Percentiles rank a stretch among this genome's conserved stretches.
Evolutionary conservation across 257 asterid genomes (phyloP).

Genomic region (Ophiorrhiza pumila): DNA sequence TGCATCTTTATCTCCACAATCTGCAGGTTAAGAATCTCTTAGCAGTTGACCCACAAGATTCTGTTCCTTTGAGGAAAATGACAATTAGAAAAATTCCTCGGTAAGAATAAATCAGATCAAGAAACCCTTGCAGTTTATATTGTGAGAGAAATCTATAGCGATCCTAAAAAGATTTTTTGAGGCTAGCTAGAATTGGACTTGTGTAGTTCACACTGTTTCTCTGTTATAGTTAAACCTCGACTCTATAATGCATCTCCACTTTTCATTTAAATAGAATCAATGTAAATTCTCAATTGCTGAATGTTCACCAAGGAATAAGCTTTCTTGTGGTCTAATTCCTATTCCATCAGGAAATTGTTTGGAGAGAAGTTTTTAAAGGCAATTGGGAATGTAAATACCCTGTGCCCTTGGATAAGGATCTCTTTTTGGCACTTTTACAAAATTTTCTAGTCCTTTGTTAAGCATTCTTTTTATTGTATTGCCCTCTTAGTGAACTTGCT

Average conservation of each 20-base stretch:
- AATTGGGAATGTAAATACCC: neutral
- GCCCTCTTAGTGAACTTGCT: neutral
- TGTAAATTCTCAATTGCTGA: neutral
- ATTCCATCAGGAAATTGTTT: neutral
- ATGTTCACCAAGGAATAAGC: neutral
- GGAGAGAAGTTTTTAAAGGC: too few species aligned
- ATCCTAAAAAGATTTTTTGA: neutral
- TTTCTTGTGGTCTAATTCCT: neutral
- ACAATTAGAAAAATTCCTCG: conserved; percentile 79
- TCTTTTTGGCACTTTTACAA: neutral
- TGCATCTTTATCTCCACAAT: conserved; percentile 3
- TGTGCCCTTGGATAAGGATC: neutral
- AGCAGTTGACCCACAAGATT: conserved; percentile 78
- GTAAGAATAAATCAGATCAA: conserved; percentile 35
- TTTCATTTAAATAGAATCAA: neutral
- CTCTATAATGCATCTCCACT: neutral
- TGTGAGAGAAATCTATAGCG: too few species aligned
- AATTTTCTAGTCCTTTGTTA: neutral
- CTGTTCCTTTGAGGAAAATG: conserved; percentile 92
- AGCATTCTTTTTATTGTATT: neutral
- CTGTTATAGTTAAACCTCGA: neutral
- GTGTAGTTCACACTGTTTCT: neutral
- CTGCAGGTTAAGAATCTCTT: conserved; percentile 87
- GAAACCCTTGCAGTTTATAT: neutral
- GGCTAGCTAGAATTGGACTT: neutral